Base-by-base conservation (phyloP, 2,329 filamentous ascomycete genomes). In the Fusarium paranaense region DNA sequence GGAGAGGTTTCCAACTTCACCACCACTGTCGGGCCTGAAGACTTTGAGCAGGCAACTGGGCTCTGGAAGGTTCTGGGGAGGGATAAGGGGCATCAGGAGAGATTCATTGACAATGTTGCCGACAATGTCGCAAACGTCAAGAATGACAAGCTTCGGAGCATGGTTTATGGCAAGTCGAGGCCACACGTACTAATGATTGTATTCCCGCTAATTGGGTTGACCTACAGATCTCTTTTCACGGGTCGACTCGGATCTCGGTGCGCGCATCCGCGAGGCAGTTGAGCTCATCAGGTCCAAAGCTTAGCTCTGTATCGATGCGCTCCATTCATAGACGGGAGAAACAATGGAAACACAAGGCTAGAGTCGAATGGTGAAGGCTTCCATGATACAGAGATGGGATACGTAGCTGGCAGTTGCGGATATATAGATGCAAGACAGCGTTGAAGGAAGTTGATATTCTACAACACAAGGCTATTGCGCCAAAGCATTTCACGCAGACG, bases 41-140 rank as follows among this genome's bases (percentile, higher is more conserved):
- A 66, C 7, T 66, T 66, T 61, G 42, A 66, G 10, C 63, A 66
- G 22, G 56, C 63, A 9, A 9, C 33, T n/a, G 63, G 13, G 10
- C 35, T 66, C 16, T 66, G 63, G 63, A 38, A 52, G 14, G 57
- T 66, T 22, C 22, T 66, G 2, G 54, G 63, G 1, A 66, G 20
- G 18, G 40, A 66, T 2, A 18, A 38, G 22, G 63, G 63, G 6
- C 63, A 66, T 11, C 63, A 66, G 32, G 63, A 66, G 18, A 50
- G 57, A 8, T 61, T 61, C 14, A 40, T 66, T 61, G 42, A 42
- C 5, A 66, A 66, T 22, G 10, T 66, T 38, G 56, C 63, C 20
- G 56, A 58, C 8, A 45, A 57, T 7, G 11, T 64, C 1, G 50
- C 37, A 20, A 57, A 57, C 20, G 37, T 58, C 4, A 57, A 47